Percentiles rank a stretch among this genome's conserved stretches.
Conservation (phyloP, 2,329 filamentous ascomycete genomes). For the Exophiala sp. region DNA sequence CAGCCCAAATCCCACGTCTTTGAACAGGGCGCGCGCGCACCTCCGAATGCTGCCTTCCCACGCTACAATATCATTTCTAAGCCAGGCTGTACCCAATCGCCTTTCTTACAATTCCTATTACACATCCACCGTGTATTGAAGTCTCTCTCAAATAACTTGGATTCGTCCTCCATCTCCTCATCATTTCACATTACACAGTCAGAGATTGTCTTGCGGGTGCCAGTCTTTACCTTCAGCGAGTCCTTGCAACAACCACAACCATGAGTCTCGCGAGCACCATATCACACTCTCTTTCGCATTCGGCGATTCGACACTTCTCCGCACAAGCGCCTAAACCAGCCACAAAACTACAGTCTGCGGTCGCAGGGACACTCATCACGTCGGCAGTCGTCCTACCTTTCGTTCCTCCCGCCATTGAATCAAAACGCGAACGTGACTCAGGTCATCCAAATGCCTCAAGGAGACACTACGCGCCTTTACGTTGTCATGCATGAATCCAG, state of each 20-base stretch:
- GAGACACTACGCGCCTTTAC: constrained; percentile 34
- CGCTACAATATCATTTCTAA: not conserved
- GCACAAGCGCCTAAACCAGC: constrained; percentile 40
- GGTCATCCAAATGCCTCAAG: constrained; percentile 36
- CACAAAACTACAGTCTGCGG: constrained; percentile 38
- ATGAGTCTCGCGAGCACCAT: constrained; percentile 22
- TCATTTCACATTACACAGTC: not conserved
- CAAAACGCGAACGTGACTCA: constrained; percentile 40
- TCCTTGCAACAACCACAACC: constrained; percentile 1
- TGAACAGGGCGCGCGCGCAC: not conserved
- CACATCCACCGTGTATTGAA: not conserved
- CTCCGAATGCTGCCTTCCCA: not conserved
- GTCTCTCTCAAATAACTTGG: constrained; percentile 2
- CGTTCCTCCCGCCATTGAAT: constrained; percentile 46
- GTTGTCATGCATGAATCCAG: constrained; percentile 22
- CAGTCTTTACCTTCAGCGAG: not conserved
- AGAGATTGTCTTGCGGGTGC: not conserved
- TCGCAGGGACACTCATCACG: constrained; percentile 41
- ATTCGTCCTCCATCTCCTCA: not conserved
- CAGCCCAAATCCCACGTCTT: constrained; percentile 4
- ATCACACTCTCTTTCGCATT: constrained; percentile 16
- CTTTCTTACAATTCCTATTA: constrained; percentile 6
- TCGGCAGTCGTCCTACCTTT: constrained; percentile 45
- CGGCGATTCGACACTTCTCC: constrained; percentile 44
- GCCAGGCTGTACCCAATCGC: not conserved